Evolutionary conservation across 1,139 yeast genomes (phyloP).

Genomic region (Yamadazyma kanchanaburiensis): DNA sequence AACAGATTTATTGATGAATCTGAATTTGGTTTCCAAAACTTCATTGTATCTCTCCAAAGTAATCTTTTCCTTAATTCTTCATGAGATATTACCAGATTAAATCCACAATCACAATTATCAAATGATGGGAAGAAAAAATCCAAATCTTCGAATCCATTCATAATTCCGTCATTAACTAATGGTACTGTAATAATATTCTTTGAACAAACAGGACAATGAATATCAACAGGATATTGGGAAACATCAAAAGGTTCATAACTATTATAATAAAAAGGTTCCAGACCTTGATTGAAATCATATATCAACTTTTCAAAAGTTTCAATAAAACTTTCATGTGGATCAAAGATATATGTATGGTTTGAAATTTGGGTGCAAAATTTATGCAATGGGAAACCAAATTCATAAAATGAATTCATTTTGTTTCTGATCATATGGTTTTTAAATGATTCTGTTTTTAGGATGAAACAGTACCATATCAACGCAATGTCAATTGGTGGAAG

Average conservation of each 20-base stretch:
- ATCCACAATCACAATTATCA: constrained; percentile 8
- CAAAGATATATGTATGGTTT: constrained; percentile 5
- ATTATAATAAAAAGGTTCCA: constrained; percentile 6
- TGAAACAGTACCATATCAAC: constrained; percentile 37
- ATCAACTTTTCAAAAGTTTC: constrained; percentile 4
- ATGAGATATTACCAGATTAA: constrained; percentile 8
- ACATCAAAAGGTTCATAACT: constrained; percentile 8
- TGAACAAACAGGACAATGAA: constrained; percentile 21
- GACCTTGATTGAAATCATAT: not conserved
- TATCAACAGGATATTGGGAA: constrained; percentile 1
- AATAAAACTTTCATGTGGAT: constrained; percentile 4
- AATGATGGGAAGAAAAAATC: constrained; percentile 9
- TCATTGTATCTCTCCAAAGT: constrained; percentile 17
- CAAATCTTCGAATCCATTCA: constrained; percentile 22
- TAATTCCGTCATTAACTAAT: constrained; percentile 10
- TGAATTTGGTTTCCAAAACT: constrained; percentile 4
- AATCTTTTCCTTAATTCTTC: constrained; percentile 14
- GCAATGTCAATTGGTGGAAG: constrained; percentile 35
- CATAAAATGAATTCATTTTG: constrained; percentile 18
- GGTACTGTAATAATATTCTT: constrained; percentile 11
- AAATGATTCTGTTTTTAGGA: constrained; percentile 17
- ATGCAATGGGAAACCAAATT: constrained; percentile 21
- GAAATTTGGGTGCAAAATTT: constrained; percentile 4
- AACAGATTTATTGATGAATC: constrained; percentile 1
- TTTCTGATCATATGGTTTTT: constrained; percentile 27